These are phyloP conservation scores for Cercophora sp. DNA, from an alignment of 495 filamentous ascomycete genomes.

Conservation along the genomic window DNA sequence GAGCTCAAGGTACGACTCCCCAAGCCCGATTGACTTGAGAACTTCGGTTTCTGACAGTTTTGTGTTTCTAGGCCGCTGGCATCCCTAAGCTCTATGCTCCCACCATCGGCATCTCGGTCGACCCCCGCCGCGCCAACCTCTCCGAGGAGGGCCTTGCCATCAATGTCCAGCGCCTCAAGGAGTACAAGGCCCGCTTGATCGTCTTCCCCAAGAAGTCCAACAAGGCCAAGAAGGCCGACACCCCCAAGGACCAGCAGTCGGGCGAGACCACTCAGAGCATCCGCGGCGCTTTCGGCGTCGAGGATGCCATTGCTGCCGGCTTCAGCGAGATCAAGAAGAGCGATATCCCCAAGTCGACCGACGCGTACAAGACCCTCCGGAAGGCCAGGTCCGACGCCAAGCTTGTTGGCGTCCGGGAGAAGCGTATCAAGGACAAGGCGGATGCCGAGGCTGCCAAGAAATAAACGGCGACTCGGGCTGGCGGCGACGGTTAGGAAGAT, in stretches of 20 bases:
- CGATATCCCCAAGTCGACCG: conserved; percentile 69
- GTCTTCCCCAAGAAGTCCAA: conserved; percentile 94
- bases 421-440: conserved; percentile 89
- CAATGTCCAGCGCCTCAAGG: conserved; percentile 95
- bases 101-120: conserved; percentile 95
- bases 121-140: conserved; percentile 93
- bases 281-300: conserved; percentile 62
- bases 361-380: conserved; percentile 82
- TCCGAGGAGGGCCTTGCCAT: conserved; percentile 84
- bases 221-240: conserved; percentile 86
- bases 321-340: conserved; percentile 77
- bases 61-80: conserved; percentile 70
- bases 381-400: conserved; percentile 81
- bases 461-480: conserved; percentile 53
- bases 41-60: conserved; percentile 15
- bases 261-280: conserved; percentile 60
- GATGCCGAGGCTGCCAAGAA: conserved; percentile 83
- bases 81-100: conserved; percentile 91
- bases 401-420: conserved; percentile 77
- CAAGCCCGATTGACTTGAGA: not conserved
- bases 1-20: conserved; percentile 83
- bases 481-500: conserved; percentile 26
- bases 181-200: conserved; percentile 90
- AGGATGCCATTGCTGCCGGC: conserved; percentile 53
- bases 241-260: conserved; percentile 78